phyloP scores from a whole-genome alignment of 2,329 filamentous ascomycete genomes.

The Aspergillus sp. region DNA sequence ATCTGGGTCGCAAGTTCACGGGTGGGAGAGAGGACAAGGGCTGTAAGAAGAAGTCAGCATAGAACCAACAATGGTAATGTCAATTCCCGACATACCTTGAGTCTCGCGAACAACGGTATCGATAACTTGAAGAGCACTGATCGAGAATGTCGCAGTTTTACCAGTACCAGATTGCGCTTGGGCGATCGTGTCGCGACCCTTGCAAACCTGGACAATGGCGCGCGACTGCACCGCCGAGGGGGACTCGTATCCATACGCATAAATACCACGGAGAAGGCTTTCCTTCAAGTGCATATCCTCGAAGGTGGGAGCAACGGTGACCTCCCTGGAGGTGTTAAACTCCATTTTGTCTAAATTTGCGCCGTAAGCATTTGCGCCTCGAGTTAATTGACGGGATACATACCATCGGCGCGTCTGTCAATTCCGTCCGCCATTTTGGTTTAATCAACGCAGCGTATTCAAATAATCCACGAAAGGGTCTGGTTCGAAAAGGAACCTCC shows the following conservation, averaged over 20 bases:
- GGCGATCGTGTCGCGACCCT: slow-evolving; percentile 96
- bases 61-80: not conserved
- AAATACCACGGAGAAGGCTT: slow-evolving; percentile 93
- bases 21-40: slow-evolving; percentile 91
- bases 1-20: slow-evolving; percentile 98
- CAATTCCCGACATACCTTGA: slow-evolving; percentile 54
- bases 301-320: slow-evolving; percentile 87
- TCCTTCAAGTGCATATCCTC: slow-evolving; percentile 98
- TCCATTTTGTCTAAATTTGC: slow-evolving; percentile 76
- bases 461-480: slow-evolving; percentile 14
- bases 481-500: slow-evolving; percentile 5
- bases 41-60: slow-evolving; percentile 39
- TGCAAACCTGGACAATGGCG: slow-evolving; percentile 98
- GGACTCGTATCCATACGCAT: slow-evolving; percentile 97
- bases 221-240: slow-evolving; percentile 97
- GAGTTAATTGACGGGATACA: not conserved
- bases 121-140: slow-evolving; percentile 94
- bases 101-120: slow-evolving; percentile 90
- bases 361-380: slow-evolving; percentile 25
- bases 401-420: slow-evolving; percentile 81
- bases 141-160: slow-evolving; percentile 95
- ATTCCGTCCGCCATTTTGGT: slow-evolving; percentile 84
- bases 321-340: slow-evolving; percentile 97
- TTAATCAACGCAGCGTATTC: not conserved
- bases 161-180: slow-evolving; percentile 96